These are phyloP conservation scores for Cladobotryum mycophilum DNA, from an alignment of 2,329 filamentous ascomycete genomes.

Conservation along the genomic window DNA sequence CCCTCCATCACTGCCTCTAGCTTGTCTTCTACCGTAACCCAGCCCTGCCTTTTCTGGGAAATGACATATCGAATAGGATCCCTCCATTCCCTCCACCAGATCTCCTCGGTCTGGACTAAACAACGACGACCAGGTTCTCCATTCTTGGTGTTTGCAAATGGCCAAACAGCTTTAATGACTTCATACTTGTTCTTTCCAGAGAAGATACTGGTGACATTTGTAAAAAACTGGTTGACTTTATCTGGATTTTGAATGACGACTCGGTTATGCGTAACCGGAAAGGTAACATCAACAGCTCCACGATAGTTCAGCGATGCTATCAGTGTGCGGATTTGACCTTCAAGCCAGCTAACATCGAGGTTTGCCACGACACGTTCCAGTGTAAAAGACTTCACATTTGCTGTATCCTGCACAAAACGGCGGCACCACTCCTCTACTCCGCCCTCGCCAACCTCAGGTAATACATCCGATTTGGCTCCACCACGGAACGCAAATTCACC, in stretches of 20 bases:
- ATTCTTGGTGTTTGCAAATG: constrained; percentile 44
- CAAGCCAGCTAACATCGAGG: constrained; percentile 48
- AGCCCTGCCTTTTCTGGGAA: constrained; percentile 34
- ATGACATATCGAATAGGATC: constrained; percentile 36
- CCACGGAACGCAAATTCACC: constrained; percentile 48
- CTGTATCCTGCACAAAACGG: constrained; percentile 40
- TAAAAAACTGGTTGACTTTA: constrained; percentile 49
- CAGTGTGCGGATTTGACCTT: constrained; percentile 47
- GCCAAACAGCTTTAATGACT: constrained; percentile 51
- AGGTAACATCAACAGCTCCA: constrained; percentile 42
- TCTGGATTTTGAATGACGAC: constrained; percentile 47
- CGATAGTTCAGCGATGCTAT: constrained; percentile 44
- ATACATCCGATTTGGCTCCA: constrained; percentile 33
- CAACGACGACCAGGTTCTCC: constrained; percentile 39
- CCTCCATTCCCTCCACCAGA: constrained; percentile 44
- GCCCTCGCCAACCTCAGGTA: constrained; percentile 38
- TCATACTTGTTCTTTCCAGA: constrained; percentile 49
- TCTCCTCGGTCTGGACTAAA: constrained; percentile 49
- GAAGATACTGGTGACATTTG: constrained; percentile 45
- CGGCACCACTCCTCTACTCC: constrained; percentile 45
- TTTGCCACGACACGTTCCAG: constrained; percentile 49
- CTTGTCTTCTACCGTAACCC: constrained; percentile 47
- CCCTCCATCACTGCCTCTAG: constrained; percentile 48
- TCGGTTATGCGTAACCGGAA: constrained; percentile 43
- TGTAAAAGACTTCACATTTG: constrained; percentile 41